Conservation (phyloP, 2,329 filamentous ascomycete species). For the Stemphylium lycopersici region DNA sequence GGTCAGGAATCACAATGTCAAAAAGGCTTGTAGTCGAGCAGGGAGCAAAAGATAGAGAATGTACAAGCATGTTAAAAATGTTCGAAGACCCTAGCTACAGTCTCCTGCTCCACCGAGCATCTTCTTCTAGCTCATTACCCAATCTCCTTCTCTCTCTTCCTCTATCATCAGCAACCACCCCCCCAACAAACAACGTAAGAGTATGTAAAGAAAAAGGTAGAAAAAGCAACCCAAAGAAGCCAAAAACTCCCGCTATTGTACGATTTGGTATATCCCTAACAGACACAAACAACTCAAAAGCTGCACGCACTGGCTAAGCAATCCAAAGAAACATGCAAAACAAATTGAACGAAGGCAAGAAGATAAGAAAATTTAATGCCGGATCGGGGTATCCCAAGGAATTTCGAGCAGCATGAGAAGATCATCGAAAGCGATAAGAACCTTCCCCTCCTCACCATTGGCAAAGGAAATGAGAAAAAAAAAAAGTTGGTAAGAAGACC, state of each 20-base stretch:
- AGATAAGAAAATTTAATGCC: constrained; percentile 8
- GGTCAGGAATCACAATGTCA: too few species aligned
- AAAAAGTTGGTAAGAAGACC: constrained; percentile 11
- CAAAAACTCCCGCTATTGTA: constrained; percentile 30
- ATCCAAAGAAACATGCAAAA: neutral
- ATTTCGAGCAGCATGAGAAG: constrained; percentile 28
- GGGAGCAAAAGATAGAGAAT: neutral
- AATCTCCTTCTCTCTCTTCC: too few species aligned
- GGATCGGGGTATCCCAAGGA: constrained; percentile 15
- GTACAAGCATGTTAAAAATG: constrained; percentile 10
- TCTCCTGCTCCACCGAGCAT: too few species aligned
- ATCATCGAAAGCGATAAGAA: constrained; percentile 39
- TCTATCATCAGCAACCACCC: neutral
- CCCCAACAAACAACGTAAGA: neutral
- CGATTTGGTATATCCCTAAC: constrained; percentile 37
- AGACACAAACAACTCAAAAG: constrained; percentile 3
- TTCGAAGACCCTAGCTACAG: neutral
- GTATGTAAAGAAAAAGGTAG: neutral
- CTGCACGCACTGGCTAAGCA: neutral
- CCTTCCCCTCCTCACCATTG: constrained; percentile 27
- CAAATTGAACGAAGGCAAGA: constrained; percentile 10
- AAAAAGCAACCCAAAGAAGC: neutral
- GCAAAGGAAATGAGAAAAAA: neutral
- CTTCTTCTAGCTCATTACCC: too few species aligned
- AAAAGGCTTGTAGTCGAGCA: too few species aligned